Conservation (phyloP, 345 rosid genomes). For the Citrus unshiu region DNA sequence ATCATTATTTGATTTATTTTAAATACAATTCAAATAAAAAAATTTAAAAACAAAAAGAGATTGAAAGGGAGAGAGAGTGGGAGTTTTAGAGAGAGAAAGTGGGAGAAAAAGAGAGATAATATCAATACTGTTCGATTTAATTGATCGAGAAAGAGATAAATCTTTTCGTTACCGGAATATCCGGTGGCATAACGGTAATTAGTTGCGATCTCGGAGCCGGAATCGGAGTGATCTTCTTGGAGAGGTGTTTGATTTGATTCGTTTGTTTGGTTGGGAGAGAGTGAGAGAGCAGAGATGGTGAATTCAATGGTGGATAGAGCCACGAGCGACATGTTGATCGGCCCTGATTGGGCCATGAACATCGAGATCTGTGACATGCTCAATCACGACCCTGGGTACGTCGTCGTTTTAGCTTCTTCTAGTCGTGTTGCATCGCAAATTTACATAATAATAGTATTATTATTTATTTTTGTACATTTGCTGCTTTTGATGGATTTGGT, state of each 20-base stretch:
- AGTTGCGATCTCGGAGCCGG: slow-evolving; percentile 25
- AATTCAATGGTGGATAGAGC: slow-evolving; percentile 98
- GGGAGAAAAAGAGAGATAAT: background rate
- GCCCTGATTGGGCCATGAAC: slow-evolving; percentile 99
- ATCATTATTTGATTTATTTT: background rate
- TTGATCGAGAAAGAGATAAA: slow-evolving; percentile 10
- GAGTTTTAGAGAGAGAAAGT: slow-evolving; percentile 19
- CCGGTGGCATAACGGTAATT: slow-evolving; percentile 29
- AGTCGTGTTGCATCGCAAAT: background rate
- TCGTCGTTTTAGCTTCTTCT: slow-evolving; percentile 5
- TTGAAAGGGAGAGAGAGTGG: slow-evolving; percentile 19
- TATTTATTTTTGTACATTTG: background rate
- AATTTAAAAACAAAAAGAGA: background rate
- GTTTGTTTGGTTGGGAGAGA: background rate
- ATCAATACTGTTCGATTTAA: slow-evolving; percentile 20
- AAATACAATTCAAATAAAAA: background rate
- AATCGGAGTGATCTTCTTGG: slow-evolving; percentile 4
- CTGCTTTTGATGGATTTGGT: background rate
- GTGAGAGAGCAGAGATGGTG: slow-evolving; percentile 61
- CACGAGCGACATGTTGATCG: slow-evolving; percentile 97
- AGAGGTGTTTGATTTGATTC: slow-evolving; percentile 6
- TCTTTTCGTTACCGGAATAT: slow-evolving; percentile 28
- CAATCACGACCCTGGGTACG: slow-evolving; percentile 89
- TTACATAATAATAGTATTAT: background rate
- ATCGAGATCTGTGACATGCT: slow-evolving; percentile 99